A percentile compares a stretch with the other conserved stretches of the same genome.
Conservation (phyloP, 1,284 basidiomycete species). For the Cutaneotrichosporon sp. region DNA sequence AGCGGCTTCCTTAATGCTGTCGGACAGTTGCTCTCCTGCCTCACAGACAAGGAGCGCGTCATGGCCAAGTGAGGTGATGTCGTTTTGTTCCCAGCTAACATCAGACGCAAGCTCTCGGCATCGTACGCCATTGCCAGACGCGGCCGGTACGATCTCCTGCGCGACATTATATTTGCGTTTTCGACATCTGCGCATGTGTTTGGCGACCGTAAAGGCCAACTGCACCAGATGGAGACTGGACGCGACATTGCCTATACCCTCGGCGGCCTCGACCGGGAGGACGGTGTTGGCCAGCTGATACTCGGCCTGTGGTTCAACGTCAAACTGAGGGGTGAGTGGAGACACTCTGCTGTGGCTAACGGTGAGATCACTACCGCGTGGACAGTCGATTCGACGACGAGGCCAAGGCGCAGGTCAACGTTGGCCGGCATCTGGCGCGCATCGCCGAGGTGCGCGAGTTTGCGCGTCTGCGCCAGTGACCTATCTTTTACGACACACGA, state of each 20-base stretch:
- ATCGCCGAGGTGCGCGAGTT: slow-evolving; percentile 13
- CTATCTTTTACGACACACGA: slow-evolving; percentile 1
- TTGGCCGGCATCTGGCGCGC: slow-evolving; percentile 15
- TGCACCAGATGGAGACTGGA: slow-evolving; percentile 37
- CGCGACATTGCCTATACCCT: slow-evolving; percentile 26
- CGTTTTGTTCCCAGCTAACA: slow-evolving; percentile 4
- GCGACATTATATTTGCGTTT: slow-evolving; percentile 40
- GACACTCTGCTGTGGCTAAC: neutral
- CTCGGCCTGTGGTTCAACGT: slow-evolving; percentile 37
- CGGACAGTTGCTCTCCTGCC: slow-evolving; percentile 30
- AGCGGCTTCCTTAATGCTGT: slow-evolving; percentile 30
- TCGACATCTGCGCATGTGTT: slow-evolving; percentile 36
- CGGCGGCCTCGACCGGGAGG: slow-evolving; percentile 34
- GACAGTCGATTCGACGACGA: slow-evolving; percentile 15
- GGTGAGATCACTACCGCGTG: slow-evolving; percentile 26
- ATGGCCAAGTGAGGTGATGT: slow-evolving; percentile 32
- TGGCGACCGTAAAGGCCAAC: slow-evolving; percentile 27
- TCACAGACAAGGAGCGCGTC: slow-evolving; percentile 31
- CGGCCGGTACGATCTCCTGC: slow-evolving; percentile 31
- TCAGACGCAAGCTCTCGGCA: slow-evolving; percentile 30
- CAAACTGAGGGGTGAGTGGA: slow-evolving; percentile 34
- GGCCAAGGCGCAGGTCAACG: slow-evolving; percentile 10
- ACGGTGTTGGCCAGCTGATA: slow-evolving; percentile 34
- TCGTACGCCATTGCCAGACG: slow-evolving; percentile 30
- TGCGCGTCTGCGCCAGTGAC: slow-evolving; percentile 1